Conservation (phyloP, 2,329 filamentous ascomycete species). For the Alternaria brassicicola region DNA sequence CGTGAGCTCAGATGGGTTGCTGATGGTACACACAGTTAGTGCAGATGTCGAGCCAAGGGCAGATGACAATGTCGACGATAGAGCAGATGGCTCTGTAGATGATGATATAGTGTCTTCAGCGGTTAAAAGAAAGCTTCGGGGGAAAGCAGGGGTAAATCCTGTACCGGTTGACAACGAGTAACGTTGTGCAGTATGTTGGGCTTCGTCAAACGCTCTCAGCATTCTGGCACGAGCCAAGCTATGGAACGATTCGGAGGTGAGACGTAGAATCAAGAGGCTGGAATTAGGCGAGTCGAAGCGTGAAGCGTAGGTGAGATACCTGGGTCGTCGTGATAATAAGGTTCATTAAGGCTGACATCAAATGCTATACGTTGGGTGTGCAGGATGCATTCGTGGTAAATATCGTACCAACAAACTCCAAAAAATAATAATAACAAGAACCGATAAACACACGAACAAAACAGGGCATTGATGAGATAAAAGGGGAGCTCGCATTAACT, state of each 20-base stretch:
- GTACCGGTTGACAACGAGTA: constrained; percentile 29
- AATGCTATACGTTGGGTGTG: constrained; percentile 18
- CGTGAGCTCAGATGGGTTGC: constrained; percentile 7
- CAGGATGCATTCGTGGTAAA: constrained; percentile 9
- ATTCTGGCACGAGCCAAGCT: constrained; percentile 23
- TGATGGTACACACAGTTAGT: neutral
- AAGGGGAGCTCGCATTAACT: constrained; percentile 10
- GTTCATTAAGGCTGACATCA: constrained; percentile 32
- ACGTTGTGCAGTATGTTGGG: constrained; percentile 31
- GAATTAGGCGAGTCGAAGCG: neutral
- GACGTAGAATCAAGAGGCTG: constrained; percentile 4
- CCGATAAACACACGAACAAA: neutral
- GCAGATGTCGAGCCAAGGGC: constrained; percentile 2
- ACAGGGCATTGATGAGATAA: constrained; percentile 13
- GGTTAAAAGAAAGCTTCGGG: constrained; percentile 29
- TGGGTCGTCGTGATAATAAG: constrained; percentile 23
- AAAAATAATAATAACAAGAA: constrained; percentile 5
- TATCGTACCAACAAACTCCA: constrained; percentile 8
- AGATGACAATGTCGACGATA: neutral
- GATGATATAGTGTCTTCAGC: constrained; percentile 17
- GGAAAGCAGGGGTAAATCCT: constrained; percentile 26
- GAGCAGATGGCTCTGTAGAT: constrained; percentile 1
- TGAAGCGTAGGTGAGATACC: neutral
- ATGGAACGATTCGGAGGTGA: constrained; percentile 3
- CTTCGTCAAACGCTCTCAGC: constrained; percentile 23